These are phyloP conservation scores for Wakefieldia striispora DNA, from an alignment of 768 basidiomycete species.

Conservation along the genomic window DNA sequence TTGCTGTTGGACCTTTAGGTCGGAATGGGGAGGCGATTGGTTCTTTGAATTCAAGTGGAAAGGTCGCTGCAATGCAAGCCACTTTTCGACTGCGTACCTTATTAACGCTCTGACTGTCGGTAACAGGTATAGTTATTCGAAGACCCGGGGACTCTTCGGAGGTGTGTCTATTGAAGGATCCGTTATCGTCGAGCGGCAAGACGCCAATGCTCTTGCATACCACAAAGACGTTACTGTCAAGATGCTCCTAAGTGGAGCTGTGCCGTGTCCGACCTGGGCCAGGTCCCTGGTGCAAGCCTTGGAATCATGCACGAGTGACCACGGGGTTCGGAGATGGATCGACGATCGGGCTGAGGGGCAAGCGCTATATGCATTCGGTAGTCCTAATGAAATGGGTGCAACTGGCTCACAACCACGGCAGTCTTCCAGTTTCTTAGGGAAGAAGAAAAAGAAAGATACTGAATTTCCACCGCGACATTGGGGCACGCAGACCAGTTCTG, in stretches of 20 bases:
- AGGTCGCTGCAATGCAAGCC: constrained; percentile 83
- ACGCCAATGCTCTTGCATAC: constrained; percentile 88
- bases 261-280: constrained; percentile 81
- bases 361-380: constrained; percentile 54
- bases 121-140: constrained; percentile 82
- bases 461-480: constrained; percentile 67
- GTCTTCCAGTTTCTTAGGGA: constrained; percentile 30
- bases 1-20: constrained; percentile 89
- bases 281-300: constrained; percentile 70
- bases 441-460: constrained; percentile 44
- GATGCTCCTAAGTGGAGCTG: constrained; percentile 73
- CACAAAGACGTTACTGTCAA: constrained; percentile 67
- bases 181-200: constrained; percentile 90
- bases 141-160: constrained; percentile 91
- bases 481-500: constrained; percentile 48
- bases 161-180: constrained; percentile 88
- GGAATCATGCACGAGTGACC: constrained; percentile 66
- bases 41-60: constrained; percentile 78
- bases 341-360: constrained; percentile 43
- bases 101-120: not conserved
- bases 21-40: constrained; percentile 91
- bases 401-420: constrained; percentile 38
- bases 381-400: not conserved
- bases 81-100: not conserved
- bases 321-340: constrained; percentile 68